Conservation (phyloP, 768 basidiomycete species). For the Rhizopogon vesiculosus region DNA sequence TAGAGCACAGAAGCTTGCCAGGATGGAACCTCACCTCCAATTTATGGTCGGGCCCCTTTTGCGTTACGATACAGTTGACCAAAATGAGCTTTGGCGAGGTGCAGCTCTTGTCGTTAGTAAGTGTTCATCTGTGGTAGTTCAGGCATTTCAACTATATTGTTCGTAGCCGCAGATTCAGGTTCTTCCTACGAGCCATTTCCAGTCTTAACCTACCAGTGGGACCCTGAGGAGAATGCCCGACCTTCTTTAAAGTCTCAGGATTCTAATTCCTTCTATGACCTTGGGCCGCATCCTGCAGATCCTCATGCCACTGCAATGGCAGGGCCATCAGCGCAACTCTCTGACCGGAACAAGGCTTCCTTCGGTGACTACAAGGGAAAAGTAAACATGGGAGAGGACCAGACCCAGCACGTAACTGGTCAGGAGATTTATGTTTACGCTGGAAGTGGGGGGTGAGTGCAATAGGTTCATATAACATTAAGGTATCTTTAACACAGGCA, state of each 20-base stretch:
- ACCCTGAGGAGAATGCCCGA: slow-evolving; percentile 41
- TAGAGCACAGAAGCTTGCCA: slow-evolving; percentile 46
- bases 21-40: slow-evolving; percentile 80
- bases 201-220: slow-evolving; percentile 66
- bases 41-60: slow-evolving; percentile 91
- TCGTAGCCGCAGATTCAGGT: slow-evolving; percentile 68
- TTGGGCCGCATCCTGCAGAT: slow-evolving; percentile 73
- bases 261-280: slow-evolving; percentile 34
- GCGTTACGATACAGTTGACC: slow-evolving; percentile 84
- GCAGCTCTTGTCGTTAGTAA: slow-evolving; percentile 84
- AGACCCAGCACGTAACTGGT: slow-evolving; percentile 44
- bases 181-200: slow-evolving; percentile 77
- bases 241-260: slow-evolving; percentile 22
- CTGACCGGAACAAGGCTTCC: slow-evolving; percentile 4
- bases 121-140: slow-evolving; percentile 25
- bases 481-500: not conserved
- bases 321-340: slow-evolving; percentile 8
- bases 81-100: slow-evolving; percentile 79
- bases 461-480: not conserved
- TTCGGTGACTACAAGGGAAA: slow-evolving; percentile 15
- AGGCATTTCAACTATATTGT: not conserved
- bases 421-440: slow-evolving; percentile 72
- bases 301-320: slow-evolving; percentile 49
- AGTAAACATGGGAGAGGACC: slow-evolving; percentile 18
- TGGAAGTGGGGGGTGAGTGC: slow-evolving; percentile 48